Conservation (phyloP, 441 rosid species). For the Rhodomyrtus psidioides region DNA sequence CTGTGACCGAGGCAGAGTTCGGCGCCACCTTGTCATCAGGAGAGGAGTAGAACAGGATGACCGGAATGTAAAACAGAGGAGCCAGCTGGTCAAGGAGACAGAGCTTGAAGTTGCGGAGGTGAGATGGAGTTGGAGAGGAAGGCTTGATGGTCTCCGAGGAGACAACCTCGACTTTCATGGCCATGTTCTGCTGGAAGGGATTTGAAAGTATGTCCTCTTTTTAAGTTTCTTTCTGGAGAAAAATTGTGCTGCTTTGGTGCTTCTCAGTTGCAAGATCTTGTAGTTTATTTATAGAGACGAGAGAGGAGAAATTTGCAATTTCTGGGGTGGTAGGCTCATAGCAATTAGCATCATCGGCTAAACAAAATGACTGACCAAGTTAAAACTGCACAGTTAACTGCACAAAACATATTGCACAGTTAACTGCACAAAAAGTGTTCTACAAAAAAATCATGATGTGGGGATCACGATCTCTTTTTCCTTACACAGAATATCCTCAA, state of each 20-base stretch:
- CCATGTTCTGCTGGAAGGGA: neutral
- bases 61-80: conserved; percentile 13
- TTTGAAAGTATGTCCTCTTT: neutral
- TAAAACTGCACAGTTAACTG: no score
- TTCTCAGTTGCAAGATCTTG: neutral
- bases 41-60: conserved; percentile 17
- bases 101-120: conserved; percentile 20
- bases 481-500: no score
- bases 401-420: no score
- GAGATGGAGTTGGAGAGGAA: conserved; percentile 20
- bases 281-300: neutral
- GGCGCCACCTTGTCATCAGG: neutral
- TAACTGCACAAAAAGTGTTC: no score
- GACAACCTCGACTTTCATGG: conserved; percentile 20
- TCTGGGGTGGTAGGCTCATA: neutral
- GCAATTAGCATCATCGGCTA: neutral
- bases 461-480: no score
- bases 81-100: conserved; percentile 21
- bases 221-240: neutral
- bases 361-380: neutral
- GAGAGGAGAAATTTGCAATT: neutral
- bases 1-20: neutral
- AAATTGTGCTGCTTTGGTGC: neutral
- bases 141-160: conserved; percentile 23
- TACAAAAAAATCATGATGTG: no score